Evolutionary conservation across 306 rosid species (phyloP).

Genomic region (Echinosophora koreensis): DNA sequence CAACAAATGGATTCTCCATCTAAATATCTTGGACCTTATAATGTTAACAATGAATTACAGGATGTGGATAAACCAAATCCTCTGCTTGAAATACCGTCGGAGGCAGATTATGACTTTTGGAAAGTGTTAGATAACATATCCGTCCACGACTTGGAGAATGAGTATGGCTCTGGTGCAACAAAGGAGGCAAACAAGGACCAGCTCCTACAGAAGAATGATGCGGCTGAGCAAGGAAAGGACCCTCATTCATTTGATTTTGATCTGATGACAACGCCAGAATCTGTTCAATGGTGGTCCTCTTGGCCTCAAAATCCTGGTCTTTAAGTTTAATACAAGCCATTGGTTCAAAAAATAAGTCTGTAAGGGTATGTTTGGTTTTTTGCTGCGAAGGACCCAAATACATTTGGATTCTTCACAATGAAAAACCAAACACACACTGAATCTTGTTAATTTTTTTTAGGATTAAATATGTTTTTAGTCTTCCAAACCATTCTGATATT

Average conservation of each 20-base stretch:
- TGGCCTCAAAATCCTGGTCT: conserved; percentile 46
- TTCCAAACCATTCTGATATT: too few relatives aligned
- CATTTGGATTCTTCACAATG: too few relatives aligned
- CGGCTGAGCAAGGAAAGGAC: conserved; percentile 35
- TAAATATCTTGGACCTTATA: conserved; percentile 44
- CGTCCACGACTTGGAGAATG: conserved; percentile 58
- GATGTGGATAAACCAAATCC: conserved; percentile 52
- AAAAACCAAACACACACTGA: too few relatives aligned
- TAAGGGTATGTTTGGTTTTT: too few relatives aligned
- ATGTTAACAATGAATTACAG: conserved; percentile 27
- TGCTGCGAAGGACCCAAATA: too few relatives aligned
- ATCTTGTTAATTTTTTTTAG: too few relatives aligned
- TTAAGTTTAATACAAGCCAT: conserved; percentile 28
- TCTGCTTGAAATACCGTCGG: conserved; percentile 55
- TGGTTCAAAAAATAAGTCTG: conserved; percentile 1
- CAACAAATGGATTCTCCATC: conserved; percentile 46
- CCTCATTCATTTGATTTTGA: conserved; percentile 46
- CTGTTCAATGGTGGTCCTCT: conserved; percentile 51
- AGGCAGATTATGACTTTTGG: conserved; percentile 74
- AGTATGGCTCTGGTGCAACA: conserved; percentile 60
- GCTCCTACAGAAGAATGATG: conserved; percentile 40
- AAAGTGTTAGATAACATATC: conserved; percentile 58
- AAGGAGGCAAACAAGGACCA: conserved; percentile 43
- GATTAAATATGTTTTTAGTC: too few relatives aligned
- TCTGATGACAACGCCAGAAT: conserved; percentile 43